A percentile compares a stretch with the other conserved stretches of the same genome.
phyloP scores from a whole-genome alignment of 1,139 yeast species.

The Blastobotrys capitulatus region DNA sequence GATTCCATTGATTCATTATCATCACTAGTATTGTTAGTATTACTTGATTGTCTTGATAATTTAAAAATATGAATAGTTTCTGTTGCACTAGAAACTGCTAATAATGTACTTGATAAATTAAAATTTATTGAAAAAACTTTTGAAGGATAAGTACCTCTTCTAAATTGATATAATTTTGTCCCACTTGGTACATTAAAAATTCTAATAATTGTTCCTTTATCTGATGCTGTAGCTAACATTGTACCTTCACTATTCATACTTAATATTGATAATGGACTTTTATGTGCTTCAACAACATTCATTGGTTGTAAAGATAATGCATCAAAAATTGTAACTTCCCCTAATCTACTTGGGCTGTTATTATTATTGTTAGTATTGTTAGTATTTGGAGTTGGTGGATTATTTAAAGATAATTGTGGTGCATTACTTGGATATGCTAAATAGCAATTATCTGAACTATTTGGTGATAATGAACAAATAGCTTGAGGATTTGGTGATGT shows the following conservation, averaged over 20 bases:
- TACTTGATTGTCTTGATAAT: slow-evolving; percentile 22
- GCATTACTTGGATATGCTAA: slow-evolving; percentile 85
- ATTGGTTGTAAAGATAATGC: slow-evolving; percentile 72
- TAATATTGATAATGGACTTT: slow-evolving; percentile 74
- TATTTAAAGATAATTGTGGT: slow-evolving; percentile 35
- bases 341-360: slow-evolving; percentile 42
- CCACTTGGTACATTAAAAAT: slow-evolving; percentile 85
- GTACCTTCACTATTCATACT: slow-evolving; percentile 77
- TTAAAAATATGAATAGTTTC: slow-evolving; percentile 91
- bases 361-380: slow-evolving; percentile 13
- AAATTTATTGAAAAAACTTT: slow-evolving; percentile 79
- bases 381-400: slow-evolving; percentile 9
- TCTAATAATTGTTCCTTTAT: slow-evolving; percentile 88
- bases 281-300: slow-evolving; percentile 90
- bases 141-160: slow-evolving; percentile 93
- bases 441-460: slow-evolving; percentile 49
- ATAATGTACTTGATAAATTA: slow-evolving; percentile 65
- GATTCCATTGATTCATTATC: background rate
- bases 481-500: slow-evolving; percentile 59
- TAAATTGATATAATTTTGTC: slow-evolving; percentile 75
- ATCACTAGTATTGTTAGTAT: background rate
- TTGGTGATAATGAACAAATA: slow-evolving; percentile 61
- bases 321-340: slow-evolving; percentile 87
- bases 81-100: slow-evolving; percentile 84
- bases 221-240: slow-evolving; percentile 87